These are phyloP conservation scores for Coemansia aciculifera DNA, from an alignment of 192 early-diverging fungal species.

Conservation along the genomic window DNA sequence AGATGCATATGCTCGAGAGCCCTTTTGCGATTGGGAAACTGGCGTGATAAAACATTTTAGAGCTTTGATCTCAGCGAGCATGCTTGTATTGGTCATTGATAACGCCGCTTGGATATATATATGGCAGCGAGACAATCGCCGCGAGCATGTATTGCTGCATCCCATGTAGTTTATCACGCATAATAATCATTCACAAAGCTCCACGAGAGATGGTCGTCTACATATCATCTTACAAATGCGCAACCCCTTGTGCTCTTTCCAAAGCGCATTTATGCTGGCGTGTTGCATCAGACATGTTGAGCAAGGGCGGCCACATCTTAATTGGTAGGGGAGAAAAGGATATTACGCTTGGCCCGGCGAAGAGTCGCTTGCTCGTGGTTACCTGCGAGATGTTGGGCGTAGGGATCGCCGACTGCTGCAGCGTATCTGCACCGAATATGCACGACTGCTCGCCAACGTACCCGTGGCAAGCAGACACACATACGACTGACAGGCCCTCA, in stretches of 20 bases:
- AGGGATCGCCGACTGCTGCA: constrained; percentile 7
- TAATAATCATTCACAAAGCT: neutral
- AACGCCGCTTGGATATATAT: neutral
- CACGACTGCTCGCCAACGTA: constrained; percentile 6
- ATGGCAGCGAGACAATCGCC: neutral
- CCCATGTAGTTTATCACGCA: neutral
- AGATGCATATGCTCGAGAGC: neutral
- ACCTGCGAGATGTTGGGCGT: neutral
- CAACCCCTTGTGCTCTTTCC: neutral
- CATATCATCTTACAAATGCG: neutral
- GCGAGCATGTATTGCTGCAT: neutral
- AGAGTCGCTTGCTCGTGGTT: neutral
- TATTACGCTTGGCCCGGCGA: neutral
- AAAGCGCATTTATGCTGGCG: constrained; percentile 2
- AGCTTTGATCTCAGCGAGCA: neutral
- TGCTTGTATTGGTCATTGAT: neutral
- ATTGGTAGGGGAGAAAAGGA: neutral
- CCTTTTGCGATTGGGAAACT: neutral
- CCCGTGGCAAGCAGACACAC: neutral
- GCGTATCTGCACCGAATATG: neutral
- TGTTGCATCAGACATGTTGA: neutral
- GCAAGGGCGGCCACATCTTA: neutral
- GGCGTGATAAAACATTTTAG: neutral
- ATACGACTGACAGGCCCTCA: neutral
- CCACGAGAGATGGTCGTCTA: neutral